These are phyloP conservation scores for Solanum chiquidenum DNA, from an alignment of 257 asterid genomes.

Conservation along the genomic window DNA sequence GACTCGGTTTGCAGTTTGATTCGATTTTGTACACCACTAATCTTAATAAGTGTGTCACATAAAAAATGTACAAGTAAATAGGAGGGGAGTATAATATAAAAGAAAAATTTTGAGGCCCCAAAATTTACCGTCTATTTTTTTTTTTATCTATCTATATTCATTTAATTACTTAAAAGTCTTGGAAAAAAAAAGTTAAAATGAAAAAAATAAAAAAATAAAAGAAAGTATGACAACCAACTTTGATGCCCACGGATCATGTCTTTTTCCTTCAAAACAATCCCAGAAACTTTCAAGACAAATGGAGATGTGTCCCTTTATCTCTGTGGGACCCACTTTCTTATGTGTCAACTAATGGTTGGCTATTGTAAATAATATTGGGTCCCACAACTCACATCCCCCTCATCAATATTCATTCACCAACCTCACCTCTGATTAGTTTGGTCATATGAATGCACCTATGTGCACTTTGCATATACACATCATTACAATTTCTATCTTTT, in stretches of 20 bases:
- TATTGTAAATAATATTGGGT: background rate
- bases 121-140: too few species aligned
- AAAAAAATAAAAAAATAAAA: too few species aligned
- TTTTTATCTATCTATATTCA: background rate
- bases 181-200: background rate
- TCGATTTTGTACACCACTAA: too few species aligned
- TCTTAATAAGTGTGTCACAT: too few species aligned
- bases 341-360: background rate
- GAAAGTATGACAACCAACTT: background rate
- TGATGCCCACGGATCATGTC: too few species aligned
- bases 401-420: conserved; percentile 15
- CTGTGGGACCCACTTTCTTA: background rate
- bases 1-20: too few species aligned
- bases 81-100: too few species aligned
- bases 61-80: too few species aligned
- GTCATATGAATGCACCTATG: background rate
- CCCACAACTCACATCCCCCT: background rate
- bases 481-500: background rate
- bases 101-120: too few species aligned
- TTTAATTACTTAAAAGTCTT: background rate
- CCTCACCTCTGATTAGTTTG: conserved; percentile 7
- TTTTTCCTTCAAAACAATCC: background rate
- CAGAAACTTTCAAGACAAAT: background rate
- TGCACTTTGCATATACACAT: background rate
- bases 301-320: background rate